A percentile compares a stretch with the other conserved stretches of the same genome.
Evolutionary conservation across 805 yeast genomes (phyloP).

Genomic region (Ogataea thermomethanolica): DNA sequence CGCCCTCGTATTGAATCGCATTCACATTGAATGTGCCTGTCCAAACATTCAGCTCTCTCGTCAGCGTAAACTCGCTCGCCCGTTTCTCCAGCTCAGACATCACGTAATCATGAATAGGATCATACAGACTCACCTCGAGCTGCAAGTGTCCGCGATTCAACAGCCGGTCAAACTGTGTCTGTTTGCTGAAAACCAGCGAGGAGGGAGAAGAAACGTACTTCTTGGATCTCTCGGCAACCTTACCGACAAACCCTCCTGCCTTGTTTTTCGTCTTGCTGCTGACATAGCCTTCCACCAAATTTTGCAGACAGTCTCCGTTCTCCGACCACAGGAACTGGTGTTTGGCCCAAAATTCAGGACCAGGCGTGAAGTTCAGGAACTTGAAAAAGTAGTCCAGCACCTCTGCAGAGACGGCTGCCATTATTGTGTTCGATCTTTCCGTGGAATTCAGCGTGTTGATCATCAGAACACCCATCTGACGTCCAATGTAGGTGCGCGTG

Average conservation of each 20-base stretch:
- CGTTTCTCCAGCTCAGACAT: constrained; percentile 39
- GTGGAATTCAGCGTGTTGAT: constrained; percentile 49
- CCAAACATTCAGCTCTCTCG: constrained; percentile 40
- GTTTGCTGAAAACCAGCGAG: constrained; percentile 22
- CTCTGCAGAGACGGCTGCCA: constrained; percentile 45
- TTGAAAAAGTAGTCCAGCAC: constrained; percentile 45
- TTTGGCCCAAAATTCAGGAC: constrained; percentile 32
- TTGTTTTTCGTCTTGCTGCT: constrained; percentile 39
- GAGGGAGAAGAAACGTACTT: constrained; percentile 30
- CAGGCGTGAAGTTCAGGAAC: constrained; percentile 35
- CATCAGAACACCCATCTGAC: constrained; percentile 50
- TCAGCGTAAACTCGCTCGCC: constrained; percentile 38
- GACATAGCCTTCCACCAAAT: constrained; percentile 37
- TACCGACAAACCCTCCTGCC: constrained; percentile 44
- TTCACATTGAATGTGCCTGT: constrained; percentile 55
- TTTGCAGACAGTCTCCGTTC: constrained; percentile 40
- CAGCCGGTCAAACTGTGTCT: constrained; percentile 38
- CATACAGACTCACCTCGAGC: constrained; percentile 40
- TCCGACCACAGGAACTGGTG: constrained; percentile 48
- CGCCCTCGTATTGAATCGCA: constrained; percentile 43
- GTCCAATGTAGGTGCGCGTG: constrained; percentile 37
- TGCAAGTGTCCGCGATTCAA: constrained; percentile 48
- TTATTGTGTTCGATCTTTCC: constrained; percentile 47
- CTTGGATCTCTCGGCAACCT: constrained; percentile 36
- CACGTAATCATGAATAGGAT: constrained; percentile 55